Evolutionary conservation across 2,329 filamentous ascomycete species (phyloP).

Genomic region (Fusarium irregulare): DNA sequence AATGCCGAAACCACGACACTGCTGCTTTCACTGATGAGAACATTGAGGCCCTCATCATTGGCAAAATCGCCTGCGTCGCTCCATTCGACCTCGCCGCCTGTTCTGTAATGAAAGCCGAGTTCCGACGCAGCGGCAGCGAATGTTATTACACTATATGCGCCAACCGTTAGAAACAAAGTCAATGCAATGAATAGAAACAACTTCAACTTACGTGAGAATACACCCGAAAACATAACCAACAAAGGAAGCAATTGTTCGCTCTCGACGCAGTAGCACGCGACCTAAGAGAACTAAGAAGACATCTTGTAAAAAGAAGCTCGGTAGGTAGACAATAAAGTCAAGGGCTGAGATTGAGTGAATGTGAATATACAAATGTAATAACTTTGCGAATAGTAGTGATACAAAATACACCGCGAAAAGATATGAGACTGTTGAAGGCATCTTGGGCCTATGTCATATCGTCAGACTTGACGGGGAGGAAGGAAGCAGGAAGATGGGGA

Average conservation of each 20-base stretch:
- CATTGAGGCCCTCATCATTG: slow-evolving; percentile 47
- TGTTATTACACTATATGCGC: slow-evolving; percentile 40
- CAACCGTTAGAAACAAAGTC: slow-evolving; percentile 10
- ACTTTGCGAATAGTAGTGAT: slow-evolving; percentile 45
- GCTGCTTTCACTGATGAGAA: slow-evolving; percentile 46
- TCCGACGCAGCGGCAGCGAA: slow-evolving; percentile 47
- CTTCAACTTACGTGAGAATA: slow-evolving; percentile 37
- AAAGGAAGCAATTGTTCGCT: slow-evolving; percentile 37
- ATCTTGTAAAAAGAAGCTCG: slow-evolving; percentile 46
- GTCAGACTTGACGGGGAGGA: slow-evolving; percentile 9
- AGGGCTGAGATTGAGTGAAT: slow-evolving; percentile 38
- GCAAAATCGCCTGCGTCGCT: slow-evolving; percentile 46
- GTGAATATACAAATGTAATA: slow-evolving; percentile 45
- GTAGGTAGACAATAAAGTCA: slow-evolving; percentile 47
- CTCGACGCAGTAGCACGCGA: slow-evolving; percentile 42
- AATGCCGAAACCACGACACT: slow-evolving; percentile 39
- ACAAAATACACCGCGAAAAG: slow-evolving; percentile 46
- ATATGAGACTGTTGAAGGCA: slow-evolving; percentile 43
- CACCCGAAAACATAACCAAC: slow-evolving; percentile 38
- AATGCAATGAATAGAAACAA: background rate
- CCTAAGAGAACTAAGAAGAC: slow-evolving; percentile 38
- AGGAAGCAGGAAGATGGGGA: background rate
- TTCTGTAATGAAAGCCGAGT: slow-evolving; percentile 48
- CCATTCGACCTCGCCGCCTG: slow-evolving; percentile 50
- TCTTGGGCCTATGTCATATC: slow-evolving; percentile 39